Evolutionary conservation across 2,329 filamentous ascomycete genomes (phyloP), one percentile per base, ranked within the genome.

Genomic region (Pseudogymnoascus sp.): DNA sequence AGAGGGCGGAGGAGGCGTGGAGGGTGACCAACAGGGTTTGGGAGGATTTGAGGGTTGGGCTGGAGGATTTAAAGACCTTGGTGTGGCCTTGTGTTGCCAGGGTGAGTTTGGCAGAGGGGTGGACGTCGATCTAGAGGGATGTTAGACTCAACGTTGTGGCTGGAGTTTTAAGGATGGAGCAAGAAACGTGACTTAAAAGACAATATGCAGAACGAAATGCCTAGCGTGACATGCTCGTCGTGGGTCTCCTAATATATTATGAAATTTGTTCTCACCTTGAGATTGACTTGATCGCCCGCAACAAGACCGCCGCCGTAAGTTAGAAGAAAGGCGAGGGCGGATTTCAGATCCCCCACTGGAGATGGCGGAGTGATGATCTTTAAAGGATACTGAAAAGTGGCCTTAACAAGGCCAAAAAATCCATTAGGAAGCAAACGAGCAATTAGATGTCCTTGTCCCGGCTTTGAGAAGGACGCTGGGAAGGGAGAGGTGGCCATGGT

Each of bases 231-330:
- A 31, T 13, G 26, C 4, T 31, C 21, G 26, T 7, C 31, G 2
- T 31, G 26, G 15, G 9, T 19, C 15, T 7, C 13, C n/a, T 53
- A 5, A 31, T 53, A 53, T n/a, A 53, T n/a, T 53, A 53, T 53
- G 26, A 53, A 53, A 53, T 13, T 31, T 17, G 11, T 53, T 53
- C 26, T 53, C 46, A 53, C 46, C 7, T 64, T 79, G 26, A 99
- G 83, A 70, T 88, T 80, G 74, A 97, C 88, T 67, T 84, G 80
- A 75, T 99, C 95, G 44, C 93, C 92, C 11, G 89, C 90, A 1
- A 99, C 90, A 13, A 99, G 84, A 1, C 95, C 95, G 46, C 95
- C 95, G 60, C 95, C 95, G 73, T 97, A 99, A 0, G 93, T 96
- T 59, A 99, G 82, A 38, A 97, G 82, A 73, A 96, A 97, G 42